Conservation (phyloP, 306 rosid genomes). For the Rosa multiflora region DNA sequence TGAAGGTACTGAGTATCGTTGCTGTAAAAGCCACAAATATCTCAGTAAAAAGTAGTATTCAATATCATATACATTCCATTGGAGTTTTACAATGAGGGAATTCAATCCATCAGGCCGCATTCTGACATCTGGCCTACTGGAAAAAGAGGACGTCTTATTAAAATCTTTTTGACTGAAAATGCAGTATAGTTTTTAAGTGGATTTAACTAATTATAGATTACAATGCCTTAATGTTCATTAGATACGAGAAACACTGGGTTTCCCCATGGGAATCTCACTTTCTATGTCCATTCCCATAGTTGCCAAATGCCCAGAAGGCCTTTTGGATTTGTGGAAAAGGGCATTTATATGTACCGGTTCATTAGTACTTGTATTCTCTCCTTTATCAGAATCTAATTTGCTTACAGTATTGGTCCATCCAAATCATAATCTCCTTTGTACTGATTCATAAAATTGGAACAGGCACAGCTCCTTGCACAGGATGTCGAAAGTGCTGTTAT, state of each 20-base stretch:
- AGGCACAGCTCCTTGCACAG: slow-evolving; percentile 93
- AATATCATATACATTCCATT: not conserved
- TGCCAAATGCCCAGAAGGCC: not conserved
- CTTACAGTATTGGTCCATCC: not conserved
- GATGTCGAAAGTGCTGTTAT: slow-evolving; percentile 52
- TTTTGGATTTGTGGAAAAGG: not conserved
- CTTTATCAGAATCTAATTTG: not conserved
- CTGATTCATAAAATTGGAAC: slow-evolving; percentile 32
- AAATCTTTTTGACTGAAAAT: not conserved
- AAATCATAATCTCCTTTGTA: not conserved
- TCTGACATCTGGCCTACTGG: not conserved
- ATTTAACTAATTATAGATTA: not conserved
- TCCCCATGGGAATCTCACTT: not conserved
- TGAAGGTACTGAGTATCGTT: not conserved
- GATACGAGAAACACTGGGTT: not conserved
- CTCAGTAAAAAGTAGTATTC: not conserved
- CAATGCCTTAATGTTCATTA: not conserved
- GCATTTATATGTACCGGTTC: not conserved
- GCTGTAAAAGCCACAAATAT: not conserved
- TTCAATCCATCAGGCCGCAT: not conserved
- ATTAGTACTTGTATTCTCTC: not conserved
- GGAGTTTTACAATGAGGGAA: not conserved
- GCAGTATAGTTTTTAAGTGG: not conserved
- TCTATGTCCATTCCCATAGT: not conserved
- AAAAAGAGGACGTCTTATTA: not conserved